These are phyloP conservation scores for Polyporus tsugae DNA, from an alignment of 1,284 basidiomycete genomes.

Conservation along the genomic window DNA sequence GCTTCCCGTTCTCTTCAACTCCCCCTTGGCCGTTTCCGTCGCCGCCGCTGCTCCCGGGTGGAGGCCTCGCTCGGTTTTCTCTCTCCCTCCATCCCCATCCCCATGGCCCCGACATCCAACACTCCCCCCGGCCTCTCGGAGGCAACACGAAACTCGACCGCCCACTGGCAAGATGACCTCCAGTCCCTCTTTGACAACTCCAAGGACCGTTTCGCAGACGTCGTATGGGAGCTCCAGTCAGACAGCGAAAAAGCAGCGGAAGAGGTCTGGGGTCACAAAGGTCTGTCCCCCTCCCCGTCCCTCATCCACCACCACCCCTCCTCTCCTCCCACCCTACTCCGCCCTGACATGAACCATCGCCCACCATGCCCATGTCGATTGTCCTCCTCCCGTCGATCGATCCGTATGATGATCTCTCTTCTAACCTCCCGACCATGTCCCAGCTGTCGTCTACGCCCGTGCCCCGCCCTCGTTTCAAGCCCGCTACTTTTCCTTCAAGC, in stretches of 20 bases:
- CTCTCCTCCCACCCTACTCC: neutral
- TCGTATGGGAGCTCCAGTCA: constrained; percentile 82
- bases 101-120: constrained; percentile 37
- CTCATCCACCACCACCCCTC: neutral
- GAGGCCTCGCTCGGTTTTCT: constrained; percentile 19
- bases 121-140: constrained; percentile 67
- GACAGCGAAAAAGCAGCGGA: constrained; percentile 57
- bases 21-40: constrained; percentile 1
- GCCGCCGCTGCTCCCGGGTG: constrained; percentile 17
- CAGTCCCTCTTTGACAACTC: constrained; percentile 79
- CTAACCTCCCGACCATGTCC: constrained; percentile 8
- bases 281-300: constrained; percentile 47
- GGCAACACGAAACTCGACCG: constrained; percentile 69
- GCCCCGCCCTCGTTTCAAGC: constrained; percentile 89
- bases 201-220: constrained; percentile 90
- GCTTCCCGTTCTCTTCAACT: constrained; percentile 10
- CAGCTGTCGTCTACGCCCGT: constrained; percentile 93
- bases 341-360: neutral
- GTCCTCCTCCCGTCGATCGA: constrained; percentile 7
- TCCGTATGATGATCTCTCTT: neutral
- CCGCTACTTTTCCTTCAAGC: constrained; percentile 82
- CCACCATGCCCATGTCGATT: neutral
- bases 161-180: constrained; percentile 81
- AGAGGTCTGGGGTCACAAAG: constrained; percentile 91
- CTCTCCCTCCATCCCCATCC: constrained; percentile 18